These are phyloP conservation scores for Fusarium sp. DNA, from an alignment of 2,329 filamentous ascomycete species.

Conservation along the genomic window DNA sequence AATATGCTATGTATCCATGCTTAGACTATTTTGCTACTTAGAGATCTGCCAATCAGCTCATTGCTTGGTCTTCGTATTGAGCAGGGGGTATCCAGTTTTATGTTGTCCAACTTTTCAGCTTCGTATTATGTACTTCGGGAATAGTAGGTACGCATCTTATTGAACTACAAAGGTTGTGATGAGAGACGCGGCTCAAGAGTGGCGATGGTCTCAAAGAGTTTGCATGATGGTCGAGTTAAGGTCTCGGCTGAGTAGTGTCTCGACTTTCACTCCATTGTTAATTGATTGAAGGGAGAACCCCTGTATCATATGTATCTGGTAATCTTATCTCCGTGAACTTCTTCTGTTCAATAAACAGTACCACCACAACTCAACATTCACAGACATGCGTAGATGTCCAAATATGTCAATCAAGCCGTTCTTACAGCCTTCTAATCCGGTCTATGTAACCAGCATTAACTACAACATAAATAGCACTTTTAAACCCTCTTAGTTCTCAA, in stretches of 20 bases:
- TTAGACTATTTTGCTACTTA: background rate
- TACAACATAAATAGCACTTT: constrained; percentile 14
- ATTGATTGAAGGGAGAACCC: background rate
- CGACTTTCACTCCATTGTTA: background rate
- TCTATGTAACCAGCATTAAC: constrained; percentile 25
- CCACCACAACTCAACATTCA: background rate
- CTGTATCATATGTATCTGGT: background rate
- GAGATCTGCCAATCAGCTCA: background rate
- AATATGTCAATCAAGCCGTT: background rate
- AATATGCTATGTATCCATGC: fast-evolving
- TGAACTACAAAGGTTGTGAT: background rate
- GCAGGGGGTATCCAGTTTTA: background rate
- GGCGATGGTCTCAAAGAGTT: background rate
- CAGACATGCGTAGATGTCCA: background rate
- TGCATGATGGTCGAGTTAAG: background rate
- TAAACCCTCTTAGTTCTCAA: constrained; percentile 41
- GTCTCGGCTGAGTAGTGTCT: background rate
- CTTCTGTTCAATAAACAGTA: background rate
- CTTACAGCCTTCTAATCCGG: constrained; percentile 26
- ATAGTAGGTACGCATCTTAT: background rate
- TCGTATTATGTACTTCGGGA: background rate
- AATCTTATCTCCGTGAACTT: background rate
- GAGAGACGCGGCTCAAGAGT: background rate
- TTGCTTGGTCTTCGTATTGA: background rate
- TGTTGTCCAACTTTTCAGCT: background rate